Base-by-base conservation (phyloP, 2,329 filamentous ascomycete species). In the Alternaria viburni region DNA sequence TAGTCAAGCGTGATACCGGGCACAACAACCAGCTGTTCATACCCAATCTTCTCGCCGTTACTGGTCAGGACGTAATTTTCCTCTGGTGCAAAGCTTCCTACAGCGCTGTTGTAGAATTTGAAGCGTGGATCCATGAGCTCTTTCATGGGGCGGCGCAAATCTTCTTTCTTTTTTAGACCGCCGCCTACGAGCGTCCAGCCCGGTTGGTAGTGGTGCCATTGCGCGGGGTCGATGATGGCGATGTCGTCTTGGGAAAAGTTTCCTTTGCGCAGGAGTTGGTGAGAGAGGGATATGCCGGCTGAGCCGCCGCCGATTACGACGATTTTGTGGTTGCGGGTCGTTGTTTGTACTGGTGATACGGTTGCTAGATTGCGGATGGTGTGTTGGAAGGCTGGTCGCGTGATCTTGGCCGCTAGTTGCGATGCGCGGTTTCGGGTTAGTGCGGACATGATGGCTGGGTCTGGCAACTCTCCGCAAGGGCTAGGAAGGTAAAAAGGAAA, bases 101-200 rank as follows among this genome's bases (percentile, higher is more conserved):
- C 87, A 3, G 77, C 74, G 1, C 85, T 78, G 61, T 84, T 82
- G 81, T 91, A 91, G 69, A 89, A 84, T 70, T 86, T 86, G 65
- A 91, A 77, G 71, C 88, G 88, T n/a, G 86, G 76, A 68, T 90
- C 84, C 8, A 91, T 77, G 52, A 91, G 74, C 51, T 79, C 79
- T 5, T 80, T 70, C 43, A 90, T 73, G 1, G 85, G 85, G 59
- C 80, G 77, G 50, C 84, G 83, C 59, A 91, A 78, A 23, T 89
- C 84, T 66, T 89, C 81, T 73, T 88, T 89, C 50, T 81, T 84
- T 77, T 90, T 90, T 43, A 91, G 82, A 4, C 89, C 89, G 43
- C 87, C 88, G 46, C 89, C 89, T 3, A 91, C 89, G 1, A 91
- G 82, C 2, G 89, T 91, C 89, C 89, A 91, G 57, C 89, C 89